Percentiles rank a stretch among this genome's conserved stretches.
phyloP scores from a whole-genome alignment of 441 rosid genomes.

The Adansonia madagascariensis region DNA sequence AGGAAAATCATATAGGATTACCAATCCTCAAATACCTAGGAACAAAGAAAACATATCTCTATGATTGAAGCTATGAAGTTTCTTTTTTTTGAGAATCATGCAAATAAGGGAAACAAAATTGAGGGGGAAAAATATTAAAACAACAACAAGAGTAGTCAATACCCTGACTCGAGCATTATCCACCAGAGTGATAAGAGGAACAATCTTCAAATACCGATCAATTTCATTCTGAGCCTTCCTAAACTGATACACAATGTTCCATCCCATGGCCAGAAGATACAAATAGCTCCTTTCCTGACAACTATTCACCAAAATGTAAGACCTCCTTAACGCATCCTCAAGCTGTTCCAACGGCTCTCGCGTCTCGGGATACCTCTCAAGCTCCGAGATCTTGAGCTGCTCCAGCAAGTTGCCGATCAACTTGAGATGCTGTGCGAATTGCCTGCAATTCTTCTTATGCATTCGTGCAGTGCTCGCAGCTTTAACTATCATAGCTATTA shows the following conservation, averaged over 20 bases:
- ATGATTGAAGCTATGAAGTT: background rate
- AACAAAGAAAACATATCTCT: background rate
- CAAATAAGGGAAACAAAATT: background rate
- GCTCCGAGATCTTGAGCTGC: conserved; percentile 84
- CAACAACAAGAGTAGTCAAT: conserved; percentile 23
- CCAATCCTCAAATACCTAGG: background rate
- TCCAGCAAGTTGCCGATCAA: conserved; percentile 87
- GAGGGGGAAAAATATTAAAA: background rate
- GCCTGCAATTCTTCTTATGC: conserved; percentile 94
- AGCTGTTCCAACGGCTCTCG: conserved; percentile 90
- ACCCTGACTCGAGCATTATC: conserved; percentile 93
- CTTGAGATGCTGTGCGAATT: conserved; percentile 87
- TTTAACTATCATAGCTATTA: conserved; percentile 77
- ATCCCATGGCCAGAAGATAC: conserved; percentile 93
- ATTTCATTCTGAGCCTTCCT: conserved; percentile 87
- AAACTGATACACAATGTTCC: conserved; percentile 95
- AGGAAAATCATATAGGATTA: conserved; percentile 1
- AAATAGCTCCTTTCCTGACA: conserved; percentile 90
- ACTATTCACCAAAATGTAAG: conserved; percentile 74
- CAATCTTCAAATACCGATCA: conserved; percentile 81
- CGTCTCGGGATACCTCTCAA: conserved; percentile 78
- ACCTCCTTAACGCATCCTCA: conserved; percentile 87
- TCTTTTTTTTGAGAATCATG: background rate
- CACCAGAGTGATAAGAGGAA: conserved; percentile 87
- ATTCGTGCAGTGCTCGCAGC: conserved; percentile 84